Base-by-base conservation (phyloP, 495 filamentous ascomycete genomes). In the Lasiosphaeriaceae sp. region DNA sequence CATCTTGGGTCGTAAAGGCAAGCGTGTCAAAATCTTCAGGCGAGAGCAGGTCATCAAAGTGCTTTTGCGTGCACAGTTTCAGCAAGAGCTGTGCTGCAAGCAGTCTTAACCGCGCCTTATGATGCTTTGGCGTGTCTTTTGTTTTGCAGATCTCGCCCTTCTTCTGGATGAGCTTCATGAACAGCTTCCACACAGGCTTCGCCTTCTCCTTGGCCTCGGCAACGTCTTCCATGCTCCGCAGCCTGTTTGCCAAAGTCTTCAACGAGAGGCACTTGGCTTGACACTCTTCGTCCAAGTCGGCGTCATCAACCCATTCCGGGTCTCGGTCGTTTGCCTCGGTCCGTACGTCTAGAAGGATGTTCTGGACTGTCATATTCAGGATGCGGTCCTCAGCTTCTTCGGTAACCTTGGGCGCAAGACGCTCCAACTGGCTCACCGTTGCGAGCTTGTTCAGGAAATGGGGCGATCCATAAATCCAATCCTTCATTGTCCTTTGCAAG, bases 221-320 rank as follows among this genome's bases (percentile, higher is more conserved):
- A 11, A 74, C 65, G 19, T 83, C 83, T 53, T 80, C 75, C 16
- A 79, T 74, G 19, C 88, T 86, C 22, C 90, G 84, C 2, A 97
- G 77, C 44, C 88, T 83, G 66, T 97, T 99, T 23, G 96, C 90
- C 19, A 97, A 81, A 31, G 90, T 86, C 64, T 87, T 91, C 34
- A 97, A 77, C n/a, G 93, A 90, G 79, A 92, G 90, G 50, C 84
- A 80, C 68, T 97, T 97, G 19, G 90, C 89, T 37, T 85, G 80
- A 16, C 86, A 85, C 60, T 97, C 91, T 17, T 92, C 86, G 45
- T 96, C 90, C 31, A 88, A 66, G 14, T 81, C 76, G 2, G 80
- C 76, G 52, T 92, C 86, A 47, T 75, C 61, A 66, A 87, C 84
- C 95, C 96, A 85, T 21, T 81, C 72, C 68, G 50, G 72, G 67